phyloP scores from a whole-genome alignment of 2,329 filamentous ascomycete genomes.

The Aspergillus novofumigatus region DNA sequence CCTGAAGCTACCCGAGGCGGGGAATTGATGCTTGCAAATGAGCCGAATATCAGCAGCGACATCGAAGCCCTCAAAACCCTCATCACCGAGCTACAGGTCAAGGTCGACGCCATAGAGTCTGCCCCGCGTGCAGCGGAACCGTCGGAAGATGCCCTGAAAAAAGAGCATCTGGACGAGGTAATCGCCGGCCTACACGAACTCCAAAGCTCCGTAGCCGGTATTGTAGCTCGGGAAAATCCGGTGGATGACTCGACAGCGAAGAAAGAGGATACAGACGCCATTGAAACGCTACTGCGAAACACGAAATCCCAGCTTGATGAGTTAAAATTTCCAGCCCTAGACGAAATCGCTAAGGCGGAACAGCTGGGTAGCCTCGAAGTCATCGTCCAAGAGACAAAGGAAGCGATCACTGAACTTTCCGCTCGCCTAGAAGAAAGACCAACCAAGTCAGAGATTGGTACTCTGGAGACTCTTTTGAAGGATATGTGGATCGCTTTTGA shows the following conservation, averaged over 20 bases:
- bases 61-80: constrained; percentile 82
- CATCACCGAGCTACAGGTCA: constrained; percentile 75
- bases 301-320: constrained; percentile 87
- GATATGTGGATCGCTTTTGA: constrained; percentile 73
- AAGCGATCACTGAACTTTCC: constrained; percentile 63
- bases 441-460: constrained; percentile 72
- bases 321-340: constrained; percentile 59
- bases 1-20: constrained; percentile 49
- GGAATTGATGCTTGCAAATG: constrained; percentile 55
- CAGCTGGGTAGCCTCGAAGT: constrained; percentile 61
- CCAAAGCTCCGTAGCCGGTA: constrained; percentile 55
- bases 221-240: constrained; percentile 42
- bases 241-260: constrained; percentile 54
- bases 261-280: constrained; percentile 83
- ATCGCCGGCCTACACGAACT: constrained; percentile 48
- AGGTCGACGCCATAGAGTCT: constrained; percentile 71
- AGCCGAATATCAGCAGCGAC: constrained; percentile 58
- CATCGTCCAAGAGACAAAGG: constrained; percentile 70
- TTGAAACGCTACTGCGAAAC: constrained; percentile 85
- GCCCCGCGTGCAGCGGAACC: constrained; percentile 38
- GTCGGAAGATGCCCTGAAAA: constrained; percentile 42
- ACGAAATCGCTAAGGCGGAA: constrained; percentile 62
- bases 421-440: constrained; percentile 66
- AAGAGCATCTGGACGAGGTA: constrained; percentile 45
- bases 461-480: constrained; percentile 71